Base-by-base conservation (phyloP, 139 green algal species). In the Volvox reticuliferus region DNA sequence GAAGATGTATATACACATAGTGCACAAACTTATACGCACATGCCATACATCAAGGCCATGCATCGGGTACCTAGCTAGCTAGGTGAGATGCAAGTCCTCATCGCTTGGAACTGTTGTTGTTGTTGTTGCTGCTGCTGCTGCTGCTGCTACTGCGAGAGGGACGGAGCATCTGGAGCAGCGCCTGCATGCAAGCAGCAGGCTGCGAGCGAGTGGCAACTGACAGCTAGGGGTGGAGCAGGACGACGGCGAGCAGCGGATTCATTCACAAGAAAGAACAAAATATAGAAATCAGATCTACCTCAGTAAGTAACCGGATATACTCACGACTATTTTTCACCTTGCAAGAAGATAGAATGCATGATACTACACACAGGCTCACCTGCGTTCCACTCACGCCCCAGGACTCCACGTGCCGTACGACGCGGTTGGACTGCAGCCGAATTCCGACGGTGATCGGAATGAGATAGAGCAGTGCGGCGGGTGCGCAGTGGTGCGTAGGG, bases 361-460 rank as follows among this genome's bases (percentile, higher is more conserved):
- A 17, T 19, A 18, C 17, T 19, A 12, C 5, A 12, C 33, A 12
- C 14, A 13, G 2, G 63, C 79, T 26, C 79, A 89, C 91, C 82
- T 94, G 12, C 0, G 67, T 78, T 5, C 82, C 91, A 33, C 88
- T 92, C 61, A 94, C 33, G 62, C 65, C 67, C 91, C 91, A 94
- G 33, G 20, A 91, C 83, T 94, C 91, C 82, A 94, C 91, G 69
- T 94, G 91, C 20, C 44, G 36, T 21, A 78, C 83, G 18, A 94
- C 79, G 35, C 71, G 85, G 69, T 82, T 94, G 79, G 80, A 75
- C 80, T 65, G 80, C 37, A n/a, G n/a, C n/a, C n/a, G n/a, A n/a
- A n/a, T n/a, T n/a, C n/a, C n/a, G n/a, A n/a, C n/a, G n/a, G n/a
- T n/a, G n/a, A n/a, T n/a, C n/a, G n/a, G n/a, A 20, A 44, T 28